Conservation (phyloP, 352 stramenopile genomes). For the Globisporangium acanthophoron region DNA sequence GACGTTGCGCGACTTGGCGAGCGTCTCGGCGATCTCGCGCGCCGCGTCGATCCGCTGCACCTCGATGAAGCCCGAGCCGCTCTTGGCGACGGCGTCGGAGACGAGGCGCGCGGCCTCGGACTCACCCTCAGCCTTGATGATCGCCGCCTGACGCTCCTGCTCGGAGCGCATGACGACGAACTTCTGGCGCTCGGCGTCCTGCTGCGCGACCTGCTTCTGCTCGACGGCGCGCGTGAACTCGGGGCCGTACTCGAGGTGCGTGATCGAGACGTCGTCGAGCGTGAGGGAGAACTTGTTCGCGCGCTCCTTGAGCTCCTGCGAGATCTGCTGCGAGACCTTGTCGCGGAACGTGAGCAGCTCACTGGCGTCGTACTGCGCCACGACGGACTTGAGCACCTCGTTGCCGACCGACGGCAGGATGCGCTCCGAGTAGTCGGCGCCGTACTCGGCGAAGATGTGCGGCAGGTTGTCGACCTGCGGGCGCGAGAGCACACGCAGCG, state of each 20-base stretch:
- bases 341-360: constrained; percentile 98
- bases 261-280: constrained; percentile 99
- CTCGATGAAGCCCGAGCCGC: constrained; percentile 97
- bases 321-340: constrained; percentile 96
- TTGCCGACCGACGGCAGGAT: constrained; percentile 99
- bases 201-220: constrained; percentile 99
- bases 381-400: constrained; percentile 92
- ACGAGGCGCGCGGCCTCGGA: constrained; percentile 97
- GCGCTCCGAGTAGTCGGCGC: constrained; percentile 97
- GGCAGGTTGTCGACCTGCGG: constrained; percentile 94
- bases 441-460: constrained; percentile 96
- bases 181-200: constrained; percentile 99
- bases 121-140: constrained; percentile 96
- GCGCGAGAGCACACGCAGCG: constrained; percentile 93
- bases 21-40: constrained; percentile 98
- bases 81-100: constrained; percentile 97
- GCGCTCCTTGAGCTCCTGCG: constrained; percentile 94
- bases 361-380: constrained; percentile 99
- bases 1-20: constrained; percentile 96
- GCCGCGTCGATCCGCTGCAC: constrained; percentile 99
- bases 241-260: constrained; percentile 97
- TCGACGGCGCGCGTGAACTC: constrained; percentile 99
- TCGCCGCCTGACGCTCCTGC: constrained; percentile 93
- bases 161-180: constrained; percentile 99
- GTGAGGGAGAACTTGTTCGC: constrained; percentile 97